Conservation (phyloP, 306 rosid species). For the Benincasa hispida region DNA sequence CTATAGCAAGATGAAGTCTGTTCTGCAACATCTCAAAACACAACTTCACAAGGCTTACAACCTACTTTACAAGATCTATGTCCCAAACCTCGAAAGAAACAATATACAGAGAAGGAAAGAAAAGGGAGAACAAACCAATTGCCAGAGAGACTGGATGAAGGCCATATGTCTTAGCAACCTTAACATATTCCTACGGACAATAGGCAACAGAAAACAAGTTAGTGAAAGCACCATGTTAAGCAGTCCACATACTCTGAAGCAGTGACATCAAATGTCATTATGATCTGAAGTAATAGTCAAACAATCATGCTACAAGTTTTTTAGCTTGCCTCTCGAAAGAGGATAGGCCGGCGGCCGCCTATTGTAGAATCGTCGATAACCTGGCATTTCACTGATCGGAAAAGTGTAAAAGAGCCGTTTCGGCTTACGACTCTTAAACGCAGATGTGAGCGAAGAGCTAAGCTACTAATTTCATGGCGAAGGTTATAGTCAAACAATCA, state of each 20-base stretch:
- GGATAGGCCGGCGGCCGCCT: no score
- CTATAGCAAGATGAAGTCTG: background rate
- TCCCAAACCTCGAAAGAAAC: background rate
- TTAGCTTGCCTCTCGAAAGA: no score
- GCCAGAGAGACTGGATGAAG: slow-evolving; percentile 83
- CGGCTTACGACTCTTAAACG: no score
- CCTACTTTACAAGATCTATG: background rate
- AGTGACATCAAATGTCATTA: background rate
- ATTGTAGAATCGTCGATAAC: no score
- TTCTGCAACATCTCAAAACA: background rate
- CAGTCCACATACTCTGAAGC: background rate
- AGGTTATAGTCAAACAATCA: no score
- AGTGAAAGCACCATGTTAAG: slow-evolving; percentile 1
- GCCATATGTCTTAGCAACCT: slow-evolving; percentile 36
- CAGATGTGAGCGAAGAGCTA: no score
- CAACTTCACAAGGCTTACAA: background rate
- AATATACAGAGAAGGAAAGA: background rate
- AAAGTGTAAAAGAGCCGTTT: no score
- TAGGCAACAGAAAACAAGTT: slow-evolving; percentile 3
- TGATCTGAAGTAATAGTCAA: background rate
- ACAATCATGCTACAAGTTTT: background rate
- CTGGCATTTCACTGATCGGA: no score
- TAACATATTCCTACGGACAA: slow-evolving; percentile 53
- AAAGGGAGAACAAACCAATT: slow-evolving; percentile 44
- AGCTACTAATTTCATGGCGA: no score